Conservation (phyloP, 2,329 filamentous ascomycete genomes). For the Beauveria scarabaeidicola region DNA sequence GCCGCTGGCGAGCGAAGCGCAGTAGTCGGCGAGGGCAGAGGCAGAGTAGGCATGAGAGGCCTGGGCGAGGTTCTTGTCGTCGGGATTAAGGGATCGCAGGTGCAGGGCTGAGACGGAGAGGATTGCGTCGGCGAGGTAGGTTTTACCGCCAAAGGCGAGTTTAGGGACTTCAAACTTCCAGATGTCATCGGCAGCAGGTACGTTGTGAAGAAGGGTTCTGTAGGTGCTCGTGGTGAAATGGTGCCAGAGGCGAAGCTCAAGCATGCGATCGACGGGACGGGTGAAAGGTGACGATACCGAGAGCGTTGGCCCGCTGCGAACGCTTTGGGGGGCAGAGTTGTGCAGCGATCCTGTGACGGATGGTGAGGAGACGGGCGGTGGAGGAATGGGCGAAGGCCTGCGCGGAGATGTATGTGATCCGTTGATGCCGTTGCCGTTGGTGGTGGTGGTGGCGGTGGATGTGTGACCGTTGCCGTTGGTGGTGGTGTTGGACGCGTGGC, state of each 20-base stretch:
- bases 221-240: conserved; percentile 54
- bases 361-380: conserved; percentile 13
- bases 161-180: conserved; percentile 54
- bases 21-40: conserved; percentile 53
- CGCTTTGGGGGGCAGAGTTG: conserved; percentile 4
- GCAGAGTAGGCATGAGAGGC: conserved; percentile 59
- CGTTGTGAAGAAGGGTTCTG: conserved; percentile 49
- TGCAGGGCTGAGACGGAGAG: conserved; percentile 57
- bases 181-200: conserved; percentile 42
- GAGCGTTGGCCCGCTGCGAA: conserved; percentile 9
- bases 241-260: conserved; percentile 56
- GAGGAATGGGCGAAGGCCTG: conserved; percentile 9
- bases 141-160: conserved; percentile 50
- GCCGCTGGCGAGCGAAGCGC: conserved; percentile 45
- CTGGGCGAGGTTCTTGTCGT: conserved; percentile 51
- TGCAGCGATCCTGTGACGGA: conserved; percentile 14
- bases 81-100: conserved; percentile 45
- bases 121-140: conserved; percentile 54
- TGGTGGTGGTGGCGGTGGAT: neutral
- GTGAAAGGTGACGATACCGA: conserved; percentile 13
- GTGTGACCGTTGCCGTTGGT: neutral
- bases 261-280: conserved; percentile 26
- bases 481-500: neutral
- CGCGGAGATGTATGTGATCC: neutral
- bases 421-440: conserved; percentile 1